phyloP scores from a whole-genome alignment of 768 basidiomycete genomes.

The Rhizopogon rudus region DNA sequence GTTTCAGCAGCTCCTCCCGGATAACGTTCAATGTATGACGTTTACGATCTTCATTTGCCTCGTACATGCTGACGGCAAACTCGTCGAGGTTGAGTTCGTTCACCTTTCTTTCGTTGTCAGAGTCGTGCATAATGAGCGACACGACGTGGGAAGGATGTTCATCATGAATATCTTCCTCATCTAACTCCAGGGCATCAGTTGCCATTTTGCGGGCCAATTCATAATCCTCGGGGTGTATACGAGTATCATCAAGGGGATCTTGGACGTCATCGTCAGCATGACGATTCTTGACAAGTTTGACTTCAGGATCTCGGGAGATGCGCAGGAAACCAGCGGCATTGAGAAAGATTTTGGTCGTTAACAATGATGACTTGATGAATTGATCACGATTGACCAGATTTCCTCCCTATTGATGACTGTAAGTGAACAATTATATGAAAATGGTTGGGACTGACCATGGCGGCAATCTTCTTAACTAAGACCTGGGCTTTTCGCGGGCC shows the following conservation, averaged over 20 bases:
- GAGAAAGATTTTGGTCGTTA: conserved; percentile 86
- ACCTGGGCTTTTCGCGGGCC: conserved; percentile 92
- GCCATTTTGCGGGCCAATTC: conserved; percentile 98
- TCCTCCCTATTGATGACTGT: conserved; percentile 57
- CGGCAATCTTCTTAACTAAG: conserved; percentile 74
- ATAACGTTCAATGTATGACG: conserved; percentile 88
- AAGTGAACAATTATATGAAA: not conserved
- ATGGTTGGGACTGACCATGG: conserved; percentile 47
- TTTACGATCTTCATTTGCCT: conserved; percentile 80
- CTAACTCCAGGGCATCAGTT: conserved; percentile 93
- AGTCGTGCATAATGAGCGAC: conserved; percentile 77
- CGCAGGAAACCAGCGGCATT: conserved; percentile 92
- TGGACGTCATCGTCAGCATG: conserved; percentile 61
- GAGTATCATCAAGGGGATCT: conserved; percentile 92
- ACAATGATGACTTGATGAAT: conserved; percentile 73
- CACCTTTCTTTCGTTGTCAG: conserved; percentile 73
- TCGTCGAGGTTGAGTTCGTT: conserved; percentile 92
- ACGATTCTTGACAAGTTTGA: conserved; percentile 55
- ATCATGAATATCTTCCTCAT: conserved; percentile 93
- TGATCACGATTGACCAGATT: conserved; percentile 83
- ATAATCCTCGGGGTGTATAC: conserved; percentile 97
- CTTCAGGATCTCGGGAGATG: conserved; percentile 69
- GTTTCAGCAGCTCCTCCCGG: conserved; percentile 74
- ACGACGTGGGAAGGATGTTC: conserved; percentile 91
- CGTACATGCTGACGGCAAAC: conserved; percentile 88